Conservation (phyloP, 2,329 filamentous ascomycete genomes). For the Fusarium camptoceras region DNA sequence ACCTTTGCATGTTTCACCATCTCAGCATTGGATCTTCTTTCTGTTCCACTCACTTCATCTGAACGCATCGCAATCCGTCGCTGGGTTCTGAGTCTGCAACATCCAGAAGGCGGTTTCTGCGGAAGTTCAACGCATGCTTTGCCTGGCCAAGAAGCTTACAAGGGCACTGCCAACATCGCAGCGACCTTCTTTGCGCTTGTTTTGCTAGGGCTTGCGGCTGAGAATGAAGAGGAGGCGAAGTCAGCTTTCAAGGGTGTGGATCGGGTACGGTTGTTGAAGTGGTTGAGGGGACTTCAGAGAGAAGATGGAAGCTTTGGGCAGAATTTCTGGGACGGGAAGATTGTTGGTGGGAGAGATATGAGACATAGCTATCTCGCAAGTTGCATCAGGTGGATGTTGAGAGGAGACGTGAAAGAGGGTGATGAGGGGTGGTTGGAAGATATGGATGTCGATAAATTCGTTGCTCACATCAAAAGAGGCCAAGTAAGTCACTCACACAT, state of each 20-base stretch:
- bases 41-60: slow-evolving; percentile 63
- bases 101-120: slow-evolving; percentile 87
- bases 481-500: slow-evolving; percentile 53
- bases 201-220: slow-evolving; percentile 68
- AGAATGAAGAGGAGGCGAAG: slow-evolving; percentile 53
- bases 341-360: slow-evolving; percentile 86
- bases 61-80: slow-evolving; percentile 63
- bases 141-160: slow-evolving; percentile 57
- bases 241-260: slow-evolving; percentile 72
- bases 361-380: slow-evolving; percentile 89
- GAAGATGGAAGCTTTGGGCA: slow-evolving; percentile 93
- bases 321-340: slow-evolving; percentile 67
- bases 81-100: slow-evolving; percentile 90
- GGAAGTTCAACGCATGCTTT: slow-evolving; percentile 77
- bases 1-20: slow-evolving; percentile 90
- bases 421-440: slow-evolving; percentile 71
- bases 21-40: slow-evolving; percentile 85
- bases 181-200: slow-evolving; percentile 91
- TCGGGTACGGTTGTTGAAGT: slow-evolving; percentile 74
- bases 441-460: slow-evolving; percentile 77
- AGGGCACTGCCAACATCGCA: slow-evolving; percentile 75
- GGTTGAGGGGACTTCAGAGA: slow-evolving; percentile 82
- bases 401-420: slow-evolving; percentile 66
- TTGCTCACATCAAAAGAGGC: slow-evolving; percentile 76
- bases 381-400: slow-evolving; percentile 83